A percentile compares a stretch with the other conserved stretches of the same genome.
Evolutionary conservation across 257 asterid species (phyloP).

Genomic region (Solanum tarapatanum): DNA sequence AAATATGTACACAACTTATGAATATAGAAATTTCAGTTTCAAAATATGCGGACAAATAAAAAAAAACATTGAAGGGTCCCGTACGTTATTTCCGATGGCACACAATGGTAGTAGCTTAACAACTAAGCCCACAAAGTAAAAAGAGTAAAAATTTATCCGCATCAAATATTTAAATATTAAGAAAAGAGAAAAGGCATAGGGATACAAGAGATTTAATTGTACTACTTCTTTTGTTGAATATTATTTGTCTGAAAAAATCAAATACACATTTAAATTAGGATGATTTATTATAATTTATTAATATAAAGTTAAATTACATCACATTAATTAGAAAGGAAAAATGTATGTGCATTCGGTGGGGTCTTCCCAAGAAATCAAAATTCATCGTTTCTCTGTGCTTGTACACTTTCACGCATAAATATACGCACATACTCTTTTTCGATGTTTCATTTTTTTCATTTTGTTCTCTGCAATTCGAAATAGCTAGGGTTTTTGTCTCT

Average conservation of each 20-base stretch:
- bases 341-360: background rate
- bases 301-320: rapidly evolving
- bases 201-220: too few species aligned
- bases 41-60: background rate
- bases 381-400: background rate
- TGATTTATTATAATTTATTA: too few species aligned
- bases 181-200: too few species aligned
- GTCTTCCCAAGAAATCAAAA: background rate
- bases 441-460: background rate
- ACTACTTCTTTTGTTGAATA: too few species aligned
- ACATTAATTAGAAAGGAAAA: too few species aligned
- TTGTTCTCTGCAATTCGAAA: background rate
- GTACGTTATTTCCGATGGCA: slow-evolving; percentile 2
- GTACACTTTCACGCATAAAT: slow-evolving; percentile 3
- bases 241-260: too few species aligned
- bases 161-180: background rate
- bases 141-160: background rate
- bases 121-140: background rate
- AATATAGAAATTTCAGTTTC: background rate
- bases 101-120: background rate
- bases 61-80: background rate
- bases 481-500: slow-evolving; percentile 32
- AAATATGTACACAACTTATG: background rate
- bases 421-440: background rate
- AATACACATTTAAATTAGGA: background rate